Base-by-base conservation (phyloP, 768 basidiomycete species). In the Coprinopsis sp. region DNA sequence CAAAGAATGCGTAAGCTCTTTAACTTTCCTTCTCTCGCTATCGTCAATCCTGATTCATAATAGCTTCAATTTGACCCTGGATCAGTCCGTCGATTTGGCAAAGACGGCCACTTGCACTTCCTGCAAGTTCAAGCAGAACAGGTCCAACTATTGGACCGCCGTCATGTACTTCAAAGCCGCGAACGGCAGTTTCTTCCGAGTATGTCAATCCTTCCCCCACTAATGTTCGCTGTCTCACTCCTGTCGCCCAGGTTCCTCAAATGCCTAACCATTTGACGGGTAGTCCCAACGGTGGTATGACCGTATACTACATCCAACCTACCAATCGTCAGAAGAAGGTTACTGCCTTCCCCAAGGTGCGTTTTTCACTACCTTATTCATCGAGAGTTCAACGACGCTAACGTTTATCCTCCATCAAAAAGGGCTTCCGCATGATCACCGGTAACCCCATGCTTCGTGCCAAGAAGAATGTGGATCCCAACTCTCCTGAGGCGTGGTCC, bases 81-180 rank as follows among this genome's bases (percentile, higher is more conserved):
- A 49, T 21, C 22, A 25, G 11, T 18, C 21, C 28, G 24, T 44
- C 33, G 48, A 49, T 30, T 36, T 49, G 12, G 33, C 48, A 10
- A 36, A 29, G 14, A 13, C 31, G 4, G 31, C 48, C 6, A 49
- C 48, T 5, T 49, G 48, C 40, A 49, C 48, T 11, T 44, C 48
- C 14, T 49, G 48, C 34, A 33, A 42, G n/a, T 44, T 49, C 42
- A 49, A 49, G 31, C 41, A 49, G 33, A 36, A 49, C 27, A 33
- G 37, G 14, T 49, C 48, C 7, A 49, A 49, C 34, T 49, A 49
- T 28, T 49, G 48, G 48, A 49, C 48, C 11, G 48, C 48, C 14
- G 48, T 49, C 11, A 27, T 49, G 41, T 49, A 49, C 34, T 49
- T 49, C 48, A 49, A 49, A 34, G 41, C 43, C 34, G 19, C 48